Base-by-base conservation (phyloP, 768 basidiomycete genomes). In the Collybia mongolica region DNA sequence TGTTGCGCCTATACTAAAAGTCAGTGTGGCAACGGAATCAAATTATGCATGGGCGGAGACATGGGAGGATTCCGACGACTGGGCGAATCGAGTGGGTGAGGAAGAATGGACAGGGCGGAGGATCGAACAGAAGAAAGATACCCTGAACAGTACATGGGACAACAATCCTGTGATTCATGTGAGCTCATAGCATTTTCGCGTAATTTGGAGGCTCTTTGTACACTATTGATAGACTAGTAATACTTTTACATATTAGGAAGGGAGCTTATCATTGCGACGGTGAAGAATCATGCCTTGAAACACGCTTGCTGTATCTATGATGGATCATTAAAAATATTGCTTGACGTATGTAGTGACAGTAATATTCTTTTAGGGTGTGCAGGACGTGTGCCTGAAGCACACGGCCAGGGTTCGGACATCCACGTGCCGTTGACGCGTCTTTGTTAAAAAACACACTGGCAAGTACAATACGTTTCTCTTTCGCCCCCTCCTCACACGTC, bases 1-100 rank as follows among this genome's bases (percentile, higher is more conserved):
- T 3, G 51, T 38, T 35, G 48, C 53, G 22, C 59, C 51, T 5
- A 38, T 44, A 20, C 61, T 35, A 20, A 51, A 38, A n/a, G 44
- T 57, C 5, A 43, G 49, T 22, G 48, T 46, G 20, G 48, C 35
- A 32, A 3, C 7, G 24, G 36, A 55, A 49, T 48, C 51, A 20
- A 52, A 24, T 14, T 55, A 68, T 42, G 68, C 68, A 39, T 80
- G 77, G 83, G 72, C 72, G 17, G 74, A 81, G 45, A 76, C 76
- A 52, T 80, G 79, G 70, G 75, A 74, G 61, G 81, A 74, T 51
- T 54, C 66, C 22, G 73, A 73, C 39, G 79, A 82, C 41, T 84
- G 80, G 83, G 79, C 71, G 12, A 71, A 74, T 32, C 66, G 69
- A 46, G 71, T 71, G 1, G 72, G 68, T 0, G 76, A 77, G 42